Base-by-base conservation (phyloP, 2,329 filamentous ascomycete species). In the Colletotrichum destructivum region DNA sequence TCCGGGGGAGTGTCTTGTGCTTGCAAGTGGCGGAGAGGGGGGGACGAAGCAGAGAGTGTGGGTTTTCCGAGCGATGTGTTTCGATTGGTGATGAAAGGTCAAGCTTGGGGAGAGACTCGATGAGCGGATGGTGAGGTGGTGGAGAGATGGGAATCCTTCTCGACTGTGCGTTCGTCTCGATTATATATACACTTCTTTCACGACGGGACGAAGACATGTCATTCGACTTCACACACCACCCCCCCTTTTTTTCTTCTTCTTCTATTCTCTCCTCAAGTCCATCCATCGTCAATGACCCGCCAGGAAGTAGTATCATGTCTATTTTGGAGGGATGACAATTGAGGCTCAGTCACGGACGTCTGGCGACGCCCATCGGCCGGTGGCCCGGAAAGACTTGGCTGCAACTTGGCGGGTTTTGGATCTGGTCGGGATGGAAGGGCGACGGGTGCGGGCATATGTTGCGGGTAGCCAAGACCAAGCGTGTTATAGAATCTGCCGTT, bases 351-450 rank as follows among this genome's bases (percentile, higher is more conserved):
- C 54, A 63, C 59, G 44, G 59, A 68, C 57, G 63, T 59, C 56
- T 46, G n/a, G 51, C 44, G 63, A 42, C 52, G 51, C 59, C 31
- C 63, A 23, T 54, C 69, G 54, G 57, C n/a, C 38, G 47, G 46
- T 69, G 65, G 69, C 31, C 69, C 64, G 7, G 59, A 42, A 59
- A 69, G 42, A 12, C 69, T 71, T 69, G 69, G 69, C 69, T 54
- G 47, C 55, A 63, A 16, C 69, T 71, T 69, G 69, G 69, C 69
- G 46, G 51, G 69, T 69, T 71, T 71, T 57, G 65, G 60, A 47
- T 63, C 57, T 59, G 59, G 68, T 71, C 59, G 54, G 51, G 23
- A 23, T 63, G 38, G 40, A 16, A 16, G 62, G 51, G n/a, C n/a
- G 44, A 49, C 15, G 35, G 35, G 55, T 8, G 49, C 63, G 42